A percentile compares a stretch with the other conserved stretches of the same genome.
phyloP scores from a whole-genome alignment of 75 land plant genomes.

The Cupressus sempervirens region DNA sequence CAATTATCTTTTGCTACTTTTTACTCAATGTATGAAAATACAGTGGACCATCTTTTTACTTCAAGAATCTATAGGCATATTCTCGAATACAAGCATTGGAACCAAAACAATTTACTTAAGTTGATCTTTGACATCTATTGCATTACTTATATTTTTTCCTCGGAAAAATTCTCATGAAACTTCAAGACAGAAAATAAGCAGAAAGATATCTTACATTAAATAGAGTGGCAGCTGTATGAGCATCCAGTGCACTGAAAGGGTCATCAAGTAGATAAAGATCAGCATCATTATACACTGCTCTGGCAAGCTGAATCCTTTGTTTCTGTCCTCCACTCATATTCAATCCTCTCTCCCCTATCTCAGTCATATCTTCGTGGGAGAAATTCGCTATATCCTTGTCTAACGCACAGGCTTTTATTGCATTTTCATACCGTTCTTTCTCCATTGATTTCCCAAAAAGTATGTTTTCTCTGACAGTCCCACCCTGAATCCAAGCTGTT shows the following conservation, averaged over 20 bases:
- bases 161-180: too few species aligned
- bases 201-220: constrained; percentile 47
- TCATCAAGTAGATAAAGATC: constrained; percentile 87
- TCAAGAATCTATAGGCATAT: too few species aligned
- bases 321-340: constrained; percentile 94
- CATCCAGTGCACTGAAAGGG: constrained; percentile 94
- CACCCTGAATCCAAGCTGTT: constrained; percentile 79
- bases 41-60: too few species aligned
- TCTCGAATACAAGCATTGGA: too few species aligned
- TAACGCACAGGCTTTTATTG: constrained; percentile 58
- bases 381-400: constrained; percentile 69
- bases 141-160: too few species aligned
- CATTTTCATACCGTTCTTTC: constrained; percentile 32
- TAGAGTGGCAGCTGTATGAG: constrained; percentile 69
- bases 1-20: too few species aligned
- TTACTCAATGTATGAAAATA: too few species aligned
- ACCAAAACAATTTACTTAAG: too few species aligned
- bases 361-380: constrained; percentile 61
- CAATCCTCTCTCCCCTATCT: constrained; percentile 80
- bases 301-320: constrained; percentile 81
- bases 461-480: constrained; percentile 75
- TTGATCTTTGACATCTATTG: too few species aligned
- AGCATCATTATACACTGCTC: constrained; percentile 78
- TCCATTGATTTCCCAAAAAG: constrained; percentile 64
- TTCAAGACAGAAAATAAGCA: not conserved